These are phyloP conservation scores for Stagonosporopsis chrysanthemi DNA, from an alignment of 2,329 filamentous ascomycete species.

Conservation along the genomic window DNA sequence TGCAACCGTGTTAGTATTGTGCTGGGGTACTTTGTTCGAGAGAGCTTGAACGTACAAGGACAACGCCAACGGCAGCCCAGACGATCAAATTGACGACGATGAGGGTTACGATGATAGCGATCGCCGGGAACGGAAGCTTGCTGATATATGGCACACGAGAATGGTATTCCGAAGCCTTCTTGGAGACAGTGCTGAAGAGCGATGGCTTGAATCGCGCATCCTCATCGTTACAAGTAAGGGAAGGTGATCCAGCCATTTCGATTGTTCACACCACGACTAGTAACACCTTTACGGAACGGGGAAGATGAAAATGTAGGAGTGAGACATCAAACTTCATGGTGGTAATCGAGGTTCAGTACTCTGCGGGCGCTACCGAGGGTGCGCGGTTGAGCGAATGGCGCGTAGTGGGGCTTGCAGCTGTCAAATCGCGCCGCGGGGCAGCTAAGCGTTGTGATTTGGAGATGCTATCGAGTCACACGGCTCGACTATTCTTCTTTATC, in stretches of 20 bases:
- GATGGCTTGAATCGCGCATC: conserved; percentile 20
- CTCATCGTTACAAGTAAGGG: background rate
- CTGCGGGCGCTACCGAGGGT: conserved; percentile 9
- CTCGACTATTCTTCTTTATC: background rate
- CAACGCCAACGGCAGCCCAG: conserved; percentile 65
- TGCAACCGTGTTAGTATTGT: conserved; percentile 6
- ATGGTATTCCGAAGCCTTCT: conserved; percentile 57
- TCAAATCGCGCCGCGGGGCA: conserved; percentile 26
- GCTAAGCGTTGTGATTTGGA: conserved; percentile 25
- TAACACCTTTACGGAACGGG: too few species aligned
- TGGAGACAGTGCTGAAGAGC: conserved; percentile 32
- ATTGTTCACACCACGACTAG: background rate
- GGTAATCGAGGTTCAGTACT: background rate
- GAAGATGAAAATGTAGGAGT: background rate
- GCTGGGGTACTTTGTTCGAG: background rate
- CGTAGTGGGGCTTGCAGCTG: conserved; percentile 18
- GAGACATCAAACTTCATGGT: background rate
- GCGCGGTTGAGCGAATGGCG: conserved; percentile 18
- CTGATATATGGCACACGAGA: conserved; percentile 62
- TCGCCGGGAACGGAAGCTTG: conserved; percentile 63
- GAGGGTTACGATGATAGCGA: conserved; percentile 64
- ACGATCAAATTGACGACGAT: conserved; percentile 63
- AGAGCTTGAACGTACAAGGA: conserved; percentile 56
- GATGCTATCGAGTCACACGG: conserved; percentile 17
- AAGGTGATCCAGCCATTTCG: background rate